Percentiles rank a stretch among this genome's conserved stretches.
Evolutionary conservation across 306 rosid species (phyloP).

Genomic region (Herpetospermum pedunculosum): DNA sequence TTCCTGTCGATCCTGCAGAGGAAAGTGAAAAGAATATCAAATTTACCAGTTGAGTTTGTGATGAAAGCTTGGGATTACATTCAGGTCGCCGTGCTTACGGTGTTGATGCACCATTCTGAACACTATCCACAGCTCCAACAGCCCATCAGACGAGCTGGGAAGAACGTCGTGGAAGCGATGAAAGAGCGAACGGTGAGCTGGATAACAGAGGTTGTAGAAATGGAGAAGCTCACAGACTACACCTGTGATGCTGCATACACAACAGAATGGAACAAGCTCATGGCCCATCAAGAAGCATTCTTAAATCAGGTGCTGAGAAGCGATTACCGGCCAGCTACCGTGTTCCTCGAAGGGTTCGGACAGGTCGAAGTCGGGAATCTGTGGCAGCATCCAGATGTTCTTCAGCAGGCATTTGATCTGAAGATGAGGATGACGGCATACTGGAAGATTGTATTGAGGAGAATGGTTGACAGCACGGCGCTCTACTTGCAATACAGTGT

Average conservation of each 20-base stretch:
- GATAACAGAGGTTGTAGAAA: constrained; percentile 12
- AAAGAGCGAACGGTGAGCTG: constrained; percentile 4
- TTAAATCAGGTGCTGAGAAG: background rate
- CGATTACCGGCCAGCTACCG: background rate
- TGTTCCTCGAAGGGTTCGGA: background rate
- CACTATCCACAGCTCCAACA: constrained; percentile 12
- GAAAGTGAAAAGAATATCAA: constrained; percentile 3
- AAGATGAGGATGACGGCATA: constrained; percentile 15
- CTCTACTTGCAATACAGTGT: constrained; percentile 11
- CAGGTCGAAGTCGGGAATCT: background rate
- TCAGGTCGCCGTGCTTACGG: constrained; percentile 4
- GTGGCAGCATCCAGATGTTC: constrained; percentile 10
- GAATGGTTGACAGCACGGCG: constrained; percentile 16
- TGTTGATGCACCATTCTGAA: constrained; percentile 12
- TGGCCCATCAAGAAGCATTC: background rate
- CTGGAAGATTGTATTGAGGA: constrained; percentile 14
- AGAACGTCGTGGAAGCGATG: constrained; percentile 3
- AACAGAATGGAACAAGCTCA: constrained; percentile 13
- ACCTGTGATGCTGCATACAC: constrained; percentile 10
- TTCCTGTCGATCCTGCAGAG: constrained; percentile 10
- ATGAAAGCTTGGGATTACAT: constrained; percentile 14
- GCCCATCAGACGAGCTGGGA: constrained; percentile 12
- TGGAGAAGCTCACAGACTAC: constrained; percentile 15
- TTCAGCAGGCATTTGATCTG: constrained; percentile 13
- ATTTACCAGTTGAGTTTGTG: background rate